Base-by-base conservation (phyloP, 139 green algal genomes). In the Monoraphidium neglectum region DNA sequence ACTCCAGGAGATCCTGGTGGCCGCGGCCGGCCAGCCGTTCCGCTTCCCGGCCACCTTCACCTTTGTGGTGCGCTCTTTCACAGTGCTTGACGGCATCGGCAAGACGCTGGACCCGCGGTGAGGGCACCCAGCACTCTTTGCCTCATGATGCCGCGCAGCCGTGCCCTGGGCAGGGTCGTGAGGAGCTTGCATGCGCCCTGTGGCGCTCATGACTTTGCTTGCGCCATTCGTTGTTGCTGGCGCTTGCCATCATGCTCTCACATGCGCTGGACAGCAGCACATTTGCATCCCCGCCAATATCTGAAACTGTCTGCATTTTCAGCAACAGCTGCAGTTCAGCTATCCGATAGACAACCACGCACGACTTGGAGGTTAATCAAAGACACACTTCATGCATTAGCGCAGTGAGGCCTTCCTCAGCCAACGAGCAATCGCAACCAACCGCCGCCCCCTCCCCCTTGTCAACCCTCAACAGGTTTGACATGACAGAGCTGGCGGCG, bases 41-140 rank as follows among this genome's bases (percentile, higher is more conserved):
- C 84, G 96, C 46, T 99, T 99, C 92, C 96, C 96, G 21, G 97
- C 97, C 35, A 95, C 92, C 47, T 98, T 99, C 91, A 99, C 95
- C 13, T 98, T 98, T 82, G 95, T 98, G 30, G 86, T 94, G 51
- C 76, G 92, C n/a, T 91, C 87, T 51, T 97, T 97, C 78, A 94
- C 90, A 8, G 93, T 98, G 37, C 89, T 99, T 67, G 96, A 99
- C 80, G 96, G 96, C 84, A 98, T 99, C 77, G 96, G 96, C 86
- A 99, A 99, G 90, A 82, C 70, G 8, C 87, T 99, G 40, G 88
- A 97, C 87, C 85, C 92, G n/a, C 56, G 56, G n/a, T n/a, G n/a
- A n/a, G n/a, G n/a, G n/a, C n/a, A n/a, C n/a, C n/a, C n/a, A n/a
- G n/a, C n/a, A n/a, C n/a, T n/a, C n/a, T n/a, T n/a, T n/a, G n/a